These are phyloP conservation scores for Fusarium sp. DNA, from an alignment of 2,329 filamentous ascomycete genomes.

Conservation along the genomic window DNA sequence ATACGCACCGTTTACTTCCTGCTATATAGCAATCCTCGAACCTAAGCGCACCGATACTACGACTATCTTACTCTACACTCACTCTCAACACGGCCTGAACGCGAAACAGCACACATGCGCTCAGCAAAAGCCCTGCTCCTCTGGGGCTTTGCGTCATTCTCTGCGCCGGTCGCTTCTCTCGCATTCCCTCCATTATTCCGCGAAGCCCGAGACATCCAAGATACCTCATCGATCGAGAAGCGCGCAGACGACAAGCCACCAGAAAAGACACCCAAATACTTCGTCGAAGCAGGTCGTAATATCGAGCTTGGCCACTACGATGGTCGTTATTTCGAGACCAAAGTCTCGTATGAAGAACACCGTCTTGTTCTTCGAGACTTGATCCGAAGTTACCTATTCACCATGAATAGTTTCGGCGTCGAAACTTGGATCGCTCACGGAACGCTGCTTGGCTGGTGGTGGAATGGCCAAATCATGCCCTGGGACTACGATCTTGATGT, in stretches of 20 bases:
- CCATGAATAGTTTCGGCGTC: constrained; percentile 72
- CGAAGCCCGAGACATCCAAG: constrained; percentile 2
- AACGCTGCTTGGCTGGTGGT: constrained; percentile 89
- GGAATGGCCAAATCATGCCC: constrained; percentile 82
- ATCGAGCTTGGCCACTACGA: constrained; percentile 80
- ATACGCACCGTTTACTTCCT: constrained; percentile 14
- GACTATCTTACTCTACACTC: not conserved
- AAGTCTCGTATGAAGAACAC: constrained; percentile 76
- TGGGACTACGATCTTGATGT: constrained; percentile 91
- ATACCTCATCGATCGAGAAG: constrained; percentile 8
- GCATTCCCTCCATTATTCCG: constrained; percentile 31
- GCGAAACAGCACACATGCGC: constrained; percentile 33
- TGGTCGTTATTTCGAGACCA: constrained; percentile 73
- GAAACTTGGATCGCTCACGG: constrained; percentile 92
- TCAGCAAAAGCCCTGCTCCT: constrained; percentile 45
- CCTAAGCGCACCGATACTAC: not conserved
- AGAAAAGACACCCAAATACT: constrained; percentile 66
- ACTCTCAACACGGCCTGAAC: not conserved
- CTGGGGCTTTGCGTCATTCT: constrained; percentile 45
- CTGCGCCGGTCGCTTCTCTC: constrained; percentile 34
- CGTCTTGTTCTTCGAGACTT: constrained; percentile 76
- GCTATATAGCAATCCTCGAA: constrained; percentile 9
- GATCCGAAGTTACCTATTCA: constrained; percentile 79
- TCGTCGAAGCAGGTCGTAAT: constrained; percentile 72
- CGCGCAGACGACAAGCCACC: constrained; percentile 14